Base-by-base conservation (phyloP, 1,284 basidiomycete genomes). In the Melanopsichium pennsylvanicum region DNA sequence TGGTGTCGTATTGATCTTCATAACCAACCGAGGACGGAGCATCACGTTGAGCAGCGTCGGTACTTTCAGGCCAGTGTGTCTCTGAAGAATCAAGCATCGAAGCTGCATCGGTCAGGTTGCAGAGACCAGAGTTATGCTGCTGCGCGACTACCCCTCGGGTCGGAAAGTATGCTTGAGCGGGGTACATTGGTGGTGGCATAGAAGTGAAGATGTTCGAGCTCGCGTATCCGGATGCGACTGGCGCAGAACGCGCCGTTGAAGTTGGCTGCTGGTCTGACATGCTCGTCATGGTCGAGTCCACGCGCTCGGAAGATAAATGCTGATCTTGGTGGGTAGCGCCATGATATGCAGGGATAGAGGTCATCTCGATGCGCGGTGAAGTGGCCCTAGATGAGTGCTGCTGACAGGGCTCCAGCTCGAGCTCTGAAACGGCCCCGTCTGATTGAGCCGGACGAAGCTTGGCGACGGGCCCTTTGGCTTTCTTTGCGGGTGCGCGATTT, bases 151-250 rank as follows among this genome's bases (percentile, higher is more conserved):
- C 38, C 13, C 25, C 40, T 9, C 60, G 43, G 15, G 54, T 51
- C 4, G 43, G 54, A 35, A 44, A 63, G 40, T 57, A 52, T 3
- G 48, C 60, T 12, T 51, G 60, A 10, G 60, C 60, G 5, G 60
- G 60, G 37, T 63, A 63, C 25, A 56, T 34, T 9, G 49, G 48
- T 15, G 48, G 54, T 8, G 48, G 47, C 44, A 57, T 52, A 7
- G 52, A 48, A 0, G 44, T 23, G 22, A 63, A 56, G 40, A 63
- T 45, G 36, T 56, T 51, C 1, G 52, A 42, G 32, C 26, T 36
- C 4, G 43, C 2, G 7, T 35, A 40, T 11, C 7, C 22, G n/a
- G 33, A 15, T 23, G 22, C 31, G 25, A 35, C 16, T 0, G 39
- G 31, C 6, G 34, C 22, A 1, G 35, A n/a, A 34, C 9, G n/a